phyloP scores from a whole-genome alignment of 345 rosid species.

The Aquilaria yunnanensis region DNA sequence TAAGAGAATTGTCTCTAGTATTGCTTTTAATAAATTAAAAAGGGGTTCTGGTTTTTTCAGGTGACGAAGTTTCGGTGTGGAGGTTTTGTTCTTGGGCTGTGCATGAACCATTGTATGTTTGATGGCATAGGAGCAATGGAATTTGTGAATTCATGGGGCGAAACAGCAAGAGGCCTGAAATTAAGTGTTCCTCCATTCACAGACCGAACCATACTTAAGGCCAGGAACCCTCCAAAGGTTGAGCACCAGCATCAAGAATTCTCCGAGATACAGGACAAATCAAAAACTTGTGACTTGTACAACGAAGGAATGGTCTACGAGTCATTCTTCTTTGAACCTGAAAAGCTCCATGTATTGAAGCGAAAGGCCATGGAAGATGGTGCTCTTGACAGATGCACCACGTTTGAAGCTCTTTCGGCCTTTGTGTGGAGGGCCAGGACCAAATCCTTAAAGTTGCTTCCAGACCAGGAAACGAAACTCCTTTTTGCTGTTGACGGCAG shows the following conservation, averaged over 20 bases:
- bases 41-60: slow-evolving; percentile 21
- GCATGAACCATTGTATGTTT: slow-evolving; percentile 79
- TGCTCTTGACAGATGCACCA: slow-evolving; percentile 47
- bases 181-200: slow-evolving; percentile 47
- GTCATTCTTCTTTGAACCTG: slow-evolving; percentile 69
- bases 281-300: slow-evolving; percentile 40
- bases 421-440: slow-evolving; percentile 88
- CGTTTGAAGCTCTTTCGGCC: slow-evolving; percentile 76
- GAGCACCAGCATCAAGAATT: slow-evolving; percentile 61
- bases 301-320: slow-evolving; percentile 39
- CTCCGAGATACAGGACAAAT: slow-evolving; percentile 54
- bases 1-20: background rate
- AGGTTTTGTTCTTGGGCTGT: slow-evolving; percentile 69
- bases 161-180: slow-evolving; percentile 65
- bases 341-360: slow-evolving; percentile 64
- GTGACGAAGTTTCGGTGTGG: slow-evolving; percentile 78
- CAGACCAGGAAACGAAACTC: slow-evolving; percentile 71
- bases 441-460: slow-evolving; percentile 51
- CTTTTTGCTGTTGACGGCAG: slow-evolving; percentile 88
- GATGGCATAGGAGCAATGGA: slow-evolving; percentile 92
- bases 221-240: slow-evolving; percentile 49
- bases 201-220: slow-evolving; percentile 49
- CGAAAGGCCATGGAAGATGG: slow-evolving; percentile 44
- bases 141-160: slow-evolving; percentile 81
- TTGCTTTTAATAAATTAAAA: too few relatives aligned